Base-by-base conservation (phyloP, 2,329 filamentous ascomycete genomes). In the Diaporthe batatas region DNA sequence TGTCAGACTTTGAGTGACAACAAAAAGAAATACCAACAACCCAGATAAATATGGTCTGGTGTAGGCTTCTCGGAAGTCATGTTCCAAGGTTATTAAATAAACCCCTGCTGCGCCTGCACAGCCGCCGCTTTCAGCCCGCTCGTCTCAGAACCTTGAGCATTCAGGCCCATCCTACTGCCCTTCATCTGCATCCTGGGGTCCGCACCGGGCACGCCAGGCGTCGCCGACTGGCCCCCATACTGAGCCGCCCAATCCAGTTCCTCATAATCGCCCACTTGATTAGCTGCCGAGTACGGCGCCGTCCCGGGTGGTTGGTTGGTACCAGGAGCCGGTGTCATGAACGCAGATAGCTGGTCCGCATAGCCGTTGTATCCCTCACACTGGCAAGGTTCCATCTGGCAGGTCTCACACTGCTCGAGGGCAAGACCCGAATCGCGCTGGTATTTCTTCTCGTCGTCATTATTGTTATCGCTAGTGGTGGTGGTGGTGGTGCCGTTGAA, bases 391-490 rank as follows among this genome's bases (percentile, higher is more conserved):
- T 74, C 73, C 59, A 36, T 53, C 25, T 53, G 25, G 71, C 73
- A 74, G 18, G 55, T 49, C 36, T 74, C 73, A 12, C 73, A 74
- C 39, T 71, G 73, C 6, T 70, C 68, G 49, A 74, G 29, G 0
- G 73, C 73, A 4, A 74, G 71, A 1, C 73, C 73, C 3, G 73
- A 74, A 36, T 74, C 73, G 14, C 73, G 67, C 53, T 74, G 73
- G 32, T 65, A 65, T 34, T 32, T 29, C 32, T 67, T 44, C 2
- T 68, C 34, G 1, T 32, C 29, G 54, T 44, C 7, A 7, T 6
- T 36, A 11, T 67, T 25, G 1, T 29, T n/a, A 18, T 42, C 16
- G 55, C 29, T n/a, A 5, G 3, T 47, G 18, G 16, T 21, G 16
- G 16, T 34, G 23, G 11, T 36, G 25, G 42, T 55, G 34, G 18